A percentile compares a stretch with the other conserved stretches of the same genome.
Evolutionary conservation across 768 basidiomycete genomes (phyloP).

Genomic region (Myochromella boudieri): DNA sequence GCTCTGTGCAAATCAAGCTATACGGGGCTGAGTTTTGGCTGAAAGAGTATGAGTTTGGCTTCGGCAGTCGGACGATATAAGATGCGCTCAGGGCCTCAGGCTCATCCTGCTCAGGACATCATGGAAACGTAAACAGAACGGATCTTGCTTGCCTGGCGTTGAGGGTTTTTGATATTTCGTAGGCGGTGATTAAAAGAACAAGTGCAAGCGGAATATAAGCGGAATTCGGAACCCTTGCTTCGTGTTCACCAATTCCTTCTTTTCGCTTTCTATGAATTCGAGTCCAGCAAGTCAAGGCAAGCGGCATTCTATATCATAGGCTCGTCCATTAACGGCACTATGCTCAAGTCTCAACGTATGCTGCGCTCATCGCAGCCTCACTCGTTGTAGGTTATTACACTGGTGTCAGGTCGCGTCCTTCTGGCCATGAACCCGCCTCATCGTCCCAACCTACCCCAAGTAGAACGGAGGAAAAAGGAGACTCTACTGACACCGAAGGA

Average conservation of each 20-base stretch:
- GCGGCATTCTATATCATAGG: background rate
- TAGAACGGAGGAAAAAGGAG: background rate
- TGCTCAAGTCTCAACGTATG: conserved; percentile 23
- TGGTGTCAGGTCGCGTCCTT: conserved; percentile 26
- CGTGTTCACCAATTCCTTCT: background rate
- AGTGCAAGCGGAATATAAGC: too few species aligned
- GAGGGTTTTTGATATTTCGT: too few species aligned
- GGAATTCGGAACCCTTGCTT: background rate
- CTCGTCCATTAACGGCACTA: background rate
- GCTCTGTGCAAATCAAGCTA: too few species aligned
- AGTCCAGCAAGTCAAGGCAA: conserved; percentile 13
- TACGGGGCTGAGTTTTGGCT: too few species aligned
- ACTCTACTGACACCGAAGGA: background rate
- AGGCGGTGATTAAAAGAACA: too few species aligned
- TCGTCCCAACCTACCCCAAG: background rate
- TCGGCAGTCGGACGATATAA: too few species aligned
- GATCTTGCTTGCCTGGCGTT: background rate
- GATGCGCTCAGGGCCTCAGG: too few species aligned
- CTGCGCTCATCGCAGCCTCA: conserved; percentile 31
- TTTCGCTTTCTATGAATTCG: conserved; percentile 3
- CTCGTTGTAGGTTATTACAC: conserved; percentile 42
- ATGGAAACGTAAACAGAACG: conserved; percentile 8
- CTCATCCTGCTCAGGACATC: too few species aligned
- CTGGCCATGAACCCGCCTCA: background rate
- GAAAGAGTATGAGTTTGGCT: too few species aligned